Conservation (phyloP, 306 rosid genomes). For the Cicer cuneatum region DNA sequence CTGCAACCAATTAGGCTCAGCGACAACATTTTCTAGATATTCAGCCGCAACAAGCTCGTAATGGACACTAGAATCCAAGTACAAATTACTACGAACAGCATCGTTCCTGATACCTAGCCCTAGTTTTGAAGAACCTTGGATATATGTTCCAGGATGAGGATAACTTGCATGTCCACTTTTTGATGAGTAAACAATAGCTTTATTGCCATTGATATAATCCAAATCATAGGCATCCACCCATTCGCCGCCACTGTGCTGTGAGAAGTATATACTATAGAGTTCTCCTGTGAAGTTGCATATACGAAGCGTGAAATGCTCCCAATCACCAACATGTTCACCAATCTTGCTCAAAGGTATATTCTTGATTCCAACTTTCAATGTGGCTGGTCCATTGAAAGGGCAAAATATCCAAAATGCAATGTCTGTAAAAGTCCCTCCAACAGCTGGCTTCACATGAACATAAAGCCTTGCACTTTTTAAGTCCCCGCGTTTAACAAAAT, state of each 20-base stretch:
- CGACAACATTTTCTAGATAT: conserved; percentile 45
- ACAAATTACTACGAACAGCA: conserved; percentile 44
- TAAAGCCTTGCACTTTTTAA: conserved; percentile 72
- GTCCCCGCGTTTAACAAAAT: conserved; percentile 59
- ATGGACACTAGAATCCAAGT: conserved; percentile 51
- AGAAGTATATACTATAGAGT: conserved; percentile 50
- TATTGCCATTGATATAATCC: conserved; percentile 50
- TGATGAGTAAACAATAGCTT: conserved; percentile 53
- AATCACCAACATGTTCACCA: conserved; percentile 87
- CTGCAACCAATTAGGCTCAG: conserved; percentile 55
- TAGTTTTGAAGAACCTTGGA: conserved; percentile 55
- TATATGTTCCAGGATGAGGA: conserved; percentile 51
- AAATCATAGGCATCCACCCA: conserved; percentile 50
- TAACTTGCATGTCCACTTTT: conserved; percentile 54
- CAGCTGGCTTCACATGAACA: conserved; percentile 88
- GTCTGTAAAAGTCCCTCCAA: conserved; percentile 88
- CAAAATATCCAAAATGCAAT: conserved; percentile 91
- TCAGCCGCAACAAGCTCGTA: conserved; percentile 59
- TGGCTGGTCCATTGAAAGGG: conserved; percentile 91
- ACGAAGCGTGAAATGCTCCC: conserved; percentile 87
- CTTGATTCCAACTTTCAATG: conserved; percentile 67
- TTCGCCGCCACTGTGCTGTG: conserved; percentile 59
- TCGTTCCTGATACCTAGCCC: conserved; percentile 58
- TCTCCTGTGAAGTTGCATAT: conserved; percentile 55
- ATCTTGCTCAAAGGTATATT: conserved; percentile 57